Evolutionary conservation across 1,284 basidiomycete species (phyloP).

Genomic region (Pseudozyma pruni): DNA sequence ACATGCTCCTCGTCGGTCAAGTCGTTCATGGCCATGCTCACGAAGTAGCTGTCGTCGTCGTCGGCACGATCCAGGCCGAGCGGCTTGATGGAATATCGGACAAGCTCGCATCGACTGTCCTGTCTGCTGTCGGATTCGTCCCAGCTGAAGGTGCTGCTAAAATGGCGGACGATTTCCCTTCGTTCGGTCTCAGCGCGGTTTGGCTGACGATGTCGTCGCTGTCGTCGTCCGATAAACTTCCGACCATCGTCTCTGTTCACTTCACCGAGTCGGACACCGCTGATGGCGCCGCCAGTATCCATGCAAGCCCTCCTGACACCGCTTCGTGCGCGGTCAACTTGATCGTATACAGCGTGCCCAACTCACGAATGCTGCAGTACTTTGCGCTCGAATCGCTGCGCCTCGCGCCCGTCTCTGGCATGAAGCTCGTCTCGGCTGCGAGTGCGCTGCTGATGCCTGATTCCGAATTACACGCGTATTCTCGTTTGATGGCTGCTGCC

Average conservation of each 20-base stretch:
- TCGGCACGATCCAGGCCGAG: conserved; percentile 4
- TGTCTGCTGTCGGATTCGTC: conserved; percentile 10
- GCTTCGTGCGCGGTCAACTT: conserved; percentile 25
- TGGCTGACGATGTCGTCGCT: conserved; percentile 6
- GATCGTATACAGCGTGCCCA: conserved; percentile 72
- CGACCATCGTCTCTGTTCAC: conserved; percentile 9
- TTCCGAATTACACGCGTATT: conserved; percentile 8
- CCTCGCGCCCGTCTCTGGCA: conserved; percentile 55
- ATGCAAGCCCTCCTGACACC: neutral
- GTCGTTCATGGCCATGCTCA: conserved; percentile 12
- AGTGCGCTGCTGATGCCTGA: conserved; percentile 19
- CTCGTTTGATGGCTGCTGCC: neutral
- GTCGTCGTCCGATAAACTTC: conserved; percentile 1
- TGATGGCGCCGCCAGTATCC: neutral
- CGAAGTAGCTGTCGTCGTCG: conserved; percentile 29
- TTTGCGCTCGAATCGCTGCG: conserved; percentile 71
- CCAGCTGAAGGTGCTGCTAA: neutral
- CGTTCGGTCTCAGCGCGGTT: neutral
- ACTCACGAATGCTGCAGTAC: conserved; percentile 72
- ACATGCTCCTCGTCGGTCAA: conserved; percentile 16
- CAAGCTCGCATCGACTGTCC: conserved; percentile 1
- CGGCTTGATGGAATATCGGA: neutral
- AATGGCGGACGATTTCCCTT: neutral
- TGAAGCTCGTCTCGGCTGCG: conserved; percentile 37
- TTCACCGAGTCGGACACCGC: neutral